Evolutionary conservation across 2,329 filamentous ascomycete genomes (phyloP).

Genomic region (Colletotrichum karsti): DNA sequence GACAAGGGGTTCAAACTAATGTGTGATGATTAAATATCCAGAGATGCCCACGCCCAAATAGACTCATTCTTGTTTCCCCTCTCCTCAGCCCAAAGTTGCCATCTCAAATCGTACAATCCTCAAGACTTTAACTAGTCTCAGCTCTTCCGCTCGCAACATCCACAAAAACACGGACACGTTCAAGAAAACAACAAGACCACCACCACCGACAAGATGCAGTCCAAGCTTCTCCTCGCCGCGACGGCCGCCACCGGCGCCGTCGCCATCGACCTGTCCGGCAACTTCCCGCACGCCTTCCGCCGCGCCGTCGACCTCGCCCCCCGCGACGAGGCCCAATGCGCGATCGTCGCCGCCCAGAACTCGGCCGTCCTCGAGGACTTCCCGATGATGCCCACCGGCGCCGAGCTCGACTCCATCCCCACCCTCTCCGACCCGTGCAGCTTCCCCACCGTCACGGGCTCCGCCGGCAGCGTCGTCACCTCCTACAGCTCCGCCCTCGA

Average conservation of each 20-base stretch:
- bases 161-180: not conserved
- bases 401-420: slow-evolving; percentile 25
- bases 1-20: too few relatives aligned
- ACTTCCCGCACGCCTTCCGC: not conserved
- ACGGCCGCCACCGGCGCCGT: slow-evolving; percentile 2
- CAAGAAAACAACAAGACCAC: not conserved
- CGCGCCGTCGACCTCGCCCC: slow-evolving; percentile 11
- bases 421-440: slow-evolving; percentile 33
- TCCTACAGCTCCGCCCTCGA: slow-evolving; percentile 33
- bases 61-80: not conserved
- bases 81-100: not conserved
- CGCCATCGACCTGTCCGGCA: slow-evolving; percentile 19
- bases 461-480: slow-evolving; percentile 33
- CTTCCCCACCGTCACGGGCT: slow-evolving; percentile 36
- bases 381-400: slow-evolving; percentile 31
- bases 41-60: not conserved
- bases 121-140: not conserved
- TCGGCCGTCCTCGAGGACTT: slow-evolving; percentile 28
- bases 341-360: too few relatives aligned
- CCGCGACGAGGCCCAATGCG: slow-evolving; percentile 17
- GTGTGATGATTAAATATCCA: not conserved
- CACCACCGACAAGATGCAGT: slow-evolving; percentile 11
- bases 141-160: not conserved
- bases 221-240: slow-evolving; percentile 15
- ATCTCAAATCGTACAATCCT: not conserved